Conservation (phyloP, 2,329 filamentous ascomycete species). For the Boeremia exigua region DNA sequence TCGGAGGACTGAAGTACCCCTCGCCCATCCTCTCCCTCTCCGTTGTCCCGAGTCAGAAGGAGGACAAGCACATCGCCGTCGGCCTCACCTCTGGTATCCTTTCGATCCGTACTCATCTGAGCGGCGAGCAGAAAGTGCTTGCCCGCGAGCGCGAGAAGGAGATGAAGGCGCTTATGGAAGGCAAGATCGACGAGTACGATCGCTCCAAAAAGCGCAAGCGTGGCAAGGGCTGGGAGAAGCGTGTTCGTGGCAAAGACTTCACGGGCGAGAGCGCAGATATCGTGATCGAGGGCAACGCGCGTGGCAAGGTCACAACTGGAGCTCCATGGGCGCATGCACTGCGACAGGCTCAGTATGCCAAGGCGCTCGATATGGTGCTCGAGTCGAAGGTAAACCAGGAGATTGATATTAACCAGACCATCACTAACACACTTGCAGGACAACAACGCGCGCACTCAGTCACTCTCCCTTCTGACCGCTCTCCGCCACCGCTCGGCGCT, state of each 20-base stretch:
- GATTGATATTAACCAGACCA: not conserved
- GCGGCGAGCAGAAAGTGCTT: constrained; percentile 77
- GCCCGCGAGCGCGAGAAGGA: constrained; percentile 80
- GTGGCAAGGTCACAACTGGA: constrained; percentile 68
- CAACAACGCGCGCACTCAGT: constrained; percentile 42
- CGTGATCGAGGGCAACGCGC: constrained; percentile 78
- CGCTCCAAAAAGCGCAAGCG: constrained; percentile 69
- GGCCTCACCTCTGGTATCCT: constrained; percentile 95
- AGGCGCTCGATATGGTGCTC: constrained; percentile 81
- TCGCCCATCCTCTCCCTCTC: constrained; percentile 85
- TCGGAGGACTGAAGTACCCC: constrained; percentile 92
- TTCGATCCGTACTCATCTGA: constrained; percentile 86
- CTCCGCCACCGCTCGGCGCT: constrained; percentile 88
- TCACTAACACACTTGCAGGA: constrained; percentile 28
- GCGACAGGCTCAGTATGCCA: constrained; percentile 76
- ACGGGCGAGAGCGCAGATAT: constrained; percentile 86
- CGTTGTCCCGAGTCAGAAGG: constrained; percentile 72
- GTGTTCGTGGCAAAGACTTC: constrained; percentile 74
- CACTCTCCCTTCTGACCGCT: constrained; percentile 80
- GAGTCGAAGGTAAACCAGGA: constrained; percentile 42
- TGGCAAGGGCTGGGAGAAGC: constrained; percentile 66
- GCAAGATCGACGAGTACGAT: constrained; percentile 79
- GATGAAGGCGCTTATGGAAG: constrained; percentile 81
- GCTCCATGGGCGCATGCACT: constrained; percentile 81
- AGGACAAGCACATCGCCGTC: constrained; percentile 92